Evolutionary conservation across 2,329 filamentous ascomycete species (phyloP), one percentile per base, ranked within the genome.

Genomic region (Leptographium lundbergii): DNA sequence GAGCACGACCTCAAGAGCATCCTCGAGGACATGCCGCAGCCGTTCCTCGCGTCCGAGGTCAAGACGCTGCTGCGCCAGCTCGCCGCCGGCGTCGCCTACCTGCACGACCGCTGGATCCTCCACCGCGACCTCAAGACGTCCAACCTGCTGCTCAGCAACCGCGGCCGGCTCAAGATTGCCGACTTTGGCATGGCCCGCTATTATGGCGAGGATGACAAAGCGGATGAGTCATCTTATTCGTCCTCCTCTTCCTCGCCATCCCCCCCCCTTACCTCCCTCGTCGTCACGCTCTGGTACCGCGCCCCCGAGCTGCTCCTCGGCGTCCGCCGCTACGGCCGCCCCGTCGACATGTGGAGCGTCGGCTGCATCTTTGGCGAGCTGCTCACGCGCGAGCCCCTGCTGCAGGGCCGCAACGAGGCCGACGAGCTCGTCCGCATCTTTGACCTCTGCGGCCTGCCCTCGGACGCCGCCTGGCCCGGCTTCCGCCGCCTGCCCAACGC

Each of bases 131-230:
- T 96, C 67, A 96, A 96, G 73, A 95, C 91, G 4, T 92, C 88
- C 55, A 96, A 96, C 68, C 84, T 99, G 54, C 84, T 99, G 54
- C 87, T 99, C 74, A 95, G 90, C 76, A 97, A 97, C 75, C 88
- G 91, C 53, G 94, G 94, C 53, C 86, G 88, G 70, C 86, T 99
- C 72, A 96, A 96, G 73, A 86, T 99, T 63, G 94, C 94, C 61
- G 94, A 99, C 73, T 99, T 99, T 69, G 94, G 94, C 71, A 96
- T 99, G 90, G 92, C 94, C 4, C 83, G 94, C 32, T 94, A 94
- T 73, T 39, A 88, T 59, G 88, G 88, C 56, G 84, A 89, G 45
- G 9, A 39, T 36, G 9, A 32, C 29, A 10, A 32, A 10, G 29
- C 29, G 29, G 1, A 22, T 29, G 17, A n/a, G 6, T 17, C 29